Evolutionary conservation across 2,329 filamentous ascomycete species (phyloP).

Genomic region (Mycosphaerella arachidis): DNA sequence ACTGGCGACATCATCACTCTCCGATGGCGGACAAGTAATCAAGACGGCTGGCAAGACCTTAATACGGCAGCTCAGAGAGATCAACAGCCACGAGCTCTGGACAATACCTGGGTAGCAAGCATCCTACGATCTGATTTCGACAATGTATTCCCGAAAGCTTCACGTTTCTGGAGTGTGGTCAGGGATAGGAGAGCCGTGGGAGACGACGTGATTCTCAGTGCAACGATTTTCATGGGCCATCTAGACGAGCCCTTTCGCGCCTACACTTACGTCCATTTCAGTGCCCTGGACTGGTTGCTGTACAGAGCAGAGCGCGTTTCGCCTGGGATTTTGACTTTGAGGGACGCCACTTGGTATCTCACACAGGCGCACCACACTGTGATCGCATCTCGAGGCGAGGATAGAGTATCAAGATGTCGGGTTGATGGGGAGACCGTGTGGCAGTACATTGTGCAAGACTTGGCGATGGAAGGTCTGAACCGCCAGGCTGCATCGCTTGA

Average conservation of each 20-base stretch:
- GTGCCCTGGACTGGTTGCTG: conserved; percentile 54
- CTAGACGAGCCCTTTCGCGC: no score
- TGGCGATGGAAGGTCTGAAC: conserved; percentile 45
- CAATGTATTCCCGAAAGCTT: no score
- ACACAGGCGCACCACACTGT: conserved; percentile 52
- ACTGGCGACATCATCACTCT: conserved; percentile 56
- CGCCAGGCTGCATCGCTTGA: conserved; percentile 41
- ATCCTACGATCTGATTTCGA: no score
- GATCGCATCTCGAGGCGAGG: conserved; percentile 16
- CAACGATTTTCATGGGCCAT: no score
- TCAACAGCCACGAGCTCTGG: no score
- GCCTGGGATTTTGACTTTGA: conserved; percentile 40
- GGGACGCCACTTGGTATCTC: conserved; percentile 54
- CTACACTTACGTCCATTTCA: conserved; percentile 57
- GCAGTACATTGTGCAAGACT: conserved; percentile 51
- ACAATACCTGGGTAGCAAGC: no score
- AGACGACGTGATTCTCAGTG: no score
- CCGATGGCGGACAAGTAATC: conserved; percentile 47
- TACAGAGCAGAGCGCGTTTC: conserved; percentile 50
- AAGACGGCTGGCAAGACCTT: conserved; percentile 38
- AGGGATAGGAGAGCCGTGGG: no score
- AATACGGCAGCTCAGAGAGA: no score
- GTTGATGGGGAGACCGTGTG: conserved; percentile 58
- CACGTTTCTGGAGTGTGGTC: no score
- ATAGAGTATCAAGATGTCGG: conserved; percentile 44